Percentiles rank a stretch among this genome's conserved stretches.
Conservation (phyloP, 2,329 filamentous ascomycete species). For the Ophiocordyceps unilateralis region DNA sequence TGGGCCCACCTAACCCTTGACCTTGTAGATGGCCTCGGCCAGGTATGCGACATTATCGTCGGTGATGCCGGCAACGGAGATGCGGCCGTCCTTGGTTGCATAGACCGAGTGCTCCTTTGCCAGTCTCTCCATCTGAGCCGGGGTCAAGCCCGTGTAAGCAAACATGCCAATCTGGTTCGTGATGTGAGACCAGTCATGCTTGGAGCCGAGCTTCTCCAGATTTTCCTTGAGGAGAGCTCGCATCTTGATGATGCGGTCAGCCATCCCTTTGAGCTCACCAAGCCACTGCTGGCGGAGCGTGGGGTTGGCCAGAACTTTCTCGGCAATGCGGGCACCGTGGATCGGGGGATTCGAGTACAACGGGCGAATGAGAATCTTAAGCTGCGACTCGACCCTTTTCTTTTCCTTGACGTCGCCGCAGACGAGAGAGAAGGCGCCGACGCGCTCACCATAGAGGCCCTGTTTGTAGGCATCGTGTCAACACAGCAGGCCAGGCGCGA, state of each 20-base stretch:
- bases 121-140: slow-evolving; percentile 80
- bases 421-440: slow-evolving; percentile 89
- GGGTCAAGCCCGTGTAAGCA: slow-evolving; percentile 83
- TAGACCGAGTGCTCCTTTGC: slow-evolving; percentile 96
- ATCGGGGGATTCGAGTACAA: slow-evolving; percentile 97
- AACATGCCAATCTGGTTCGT: slow-evolving; percentile 99
- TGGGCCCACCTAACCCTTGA: slow-evolving; percentile 42
- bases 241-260: slow-evolving; percentile 98
- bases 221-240: slow-evolving; percentile 85
- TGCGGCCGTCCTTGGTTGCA: slow-evolving; percentile 81
- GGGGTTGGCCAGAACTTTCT: slow-evolving; percentile 75
- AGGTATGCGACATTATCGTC: slow-evolving; percentile 62
- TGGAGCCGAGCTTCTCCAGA: slow-evolving; percentile 84
- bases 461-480: slow-evolving; percentile 12
- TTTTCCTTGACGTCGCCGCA: slow-evolving; percentile 75
- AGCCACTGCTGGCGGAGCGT: slow-evolving; percentile 87
- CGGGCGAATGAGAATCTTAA: slow-evolving; percentile 95
- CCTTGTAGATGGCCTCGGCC: slow-evolving; percentile 70
- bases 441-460: slow-evolving; percentile 97
- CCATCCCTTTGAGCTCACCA: slow-evolving; percentile 94
- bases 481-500: neutral
- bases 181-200: slow-evolving; percentile 98
- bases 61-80: slow-evolving; percentile 74
- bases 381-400: slow-evolving; percentile 88
- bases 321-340: slow-evolving; percentile 87